Evolutionary conservation across 2,329 filamentous ascomycete species (phyloP).

Genomic region (Cercospora canescens): DNA sequence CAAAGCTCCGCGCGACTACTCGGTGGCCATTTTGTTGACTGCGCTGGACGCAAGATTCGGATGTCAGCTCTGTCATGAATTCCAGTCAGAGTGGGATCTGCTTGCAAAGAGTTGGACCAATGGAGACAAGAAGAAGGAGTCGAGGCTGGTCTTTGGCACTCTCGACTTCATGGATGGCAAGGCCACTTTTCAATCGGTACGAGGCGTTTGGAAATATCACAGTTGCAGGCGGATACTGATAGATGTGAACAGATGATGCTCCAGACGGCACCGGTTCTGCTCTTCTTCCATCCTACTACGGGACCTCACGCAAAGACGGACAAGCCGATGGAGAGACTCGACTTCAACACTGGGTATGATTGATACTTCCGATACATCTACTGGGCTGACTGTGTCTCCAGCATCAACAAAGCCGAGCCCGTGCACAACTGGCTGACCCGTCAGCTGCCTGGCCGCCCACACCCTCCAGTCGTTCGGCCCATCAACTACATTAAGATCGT

Average conservation of each 20-base stretch:
- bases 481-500: conserved; percentile 82
- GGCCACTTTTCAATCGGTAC: conserved; percentile 81
- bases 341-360: conserved; percentile 77
- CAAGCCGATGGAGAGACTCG: conserved; percentile 72
- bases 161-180: conserved; percentile 87
- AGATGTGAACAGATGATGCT: conserved; percentile 70
- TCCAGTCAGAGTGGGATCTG: conserved; percentile 92
- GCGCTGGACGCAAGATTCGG: conserved; percentile 81
- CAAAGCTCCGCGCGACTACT: conserved; percentile 77
- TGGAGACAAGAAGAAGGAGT: conserved; percentile 74
- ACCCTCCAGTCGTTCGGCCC: conserved; percentile 77
- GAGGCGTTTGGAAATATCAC: neutral
- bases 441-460: conserved; percentile 73
- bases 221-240: neutral
- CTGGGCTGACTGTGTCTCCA: conserved; percentile 38
- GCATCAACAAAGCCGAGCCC: conserved; percentile 72
- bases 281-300: conserved; percentile 81
- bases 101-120: conserved; percentile 83
- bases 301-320: conserved; percentile 76
- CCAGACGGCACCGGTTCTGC: conserved; percentile 87
- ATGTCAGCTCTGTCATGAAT: conserved; percentile 83
- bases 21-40: conserved; percentile 78
- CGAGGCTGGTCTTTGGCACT: conserved; percentile 74
- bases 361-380: neutral
- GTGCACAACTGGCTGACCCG: conserved; percentile 77